Evolutionary conservation across 2,329 filamentous ascomycete species (phyloP).

Genomic region (Didymella exigua): DNA sequence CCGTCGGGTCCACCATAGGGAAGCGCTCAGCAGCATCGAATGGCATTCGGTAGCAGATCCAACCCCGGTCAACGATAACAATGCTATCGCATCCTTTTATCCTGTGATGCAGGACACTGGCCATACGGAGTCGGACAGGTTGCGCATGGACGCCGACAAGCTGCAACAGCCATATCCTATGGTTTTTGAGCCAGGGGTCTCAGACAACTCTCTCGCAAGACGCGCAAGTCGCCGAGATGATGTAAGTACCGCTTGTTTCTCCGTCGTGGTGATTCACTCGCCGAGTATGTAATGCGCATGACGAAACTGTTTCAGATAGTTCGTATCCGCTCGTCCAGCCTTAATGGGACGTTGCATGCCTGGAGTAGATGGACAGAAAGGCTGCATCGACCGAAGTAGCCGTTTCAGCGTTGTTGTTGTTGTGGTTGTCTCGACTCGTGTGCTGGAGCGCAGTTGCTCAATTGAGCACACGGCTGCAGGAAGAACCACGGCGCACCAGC

Average conservation of each 20-base stretch:
- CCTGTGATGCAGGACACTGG: slow-evolving; percentile 26
- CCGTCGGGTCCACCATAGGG: slow-evolving; percentile 29
- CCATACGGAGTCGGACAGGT: slow-evolving; percentile 26
- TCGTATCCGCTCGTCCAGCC: slow-evolving; percentile 17
- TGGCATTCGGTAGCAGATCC: slow-evolving; percentile 22
- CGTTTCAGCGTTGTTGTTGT: slow-evolving; percentile 3
- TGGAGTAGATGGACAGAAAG: slow-evolving; percentile 20
- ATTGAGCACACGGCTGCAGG: not conserved
- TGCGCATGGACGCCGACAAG: slow-evolving; percentile 24
- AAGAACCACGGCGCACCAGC: not conserved
- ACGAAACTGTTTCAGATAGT: slow-evolving; percentile 38
- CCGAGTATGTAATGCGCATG: slow-evolving; percentile 23
- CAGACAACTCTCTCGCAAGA: slow-evolving; percentile 18
- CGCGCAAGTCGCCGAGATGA: slow-evolving; percentile 28
- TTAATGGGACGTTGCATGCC: slow-evolving; percentile 23
- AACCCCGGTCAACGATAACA: slow-evolving; percentile 25
- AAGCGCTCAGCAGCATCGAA: slow-evolving; percentile 27
- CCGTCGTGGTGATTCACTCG: slow-evolving; percentile 22
- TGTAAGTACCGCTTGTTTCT: slow-evolving; percentile 40
- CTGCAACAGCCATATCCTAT: slow-evolving; percentile 31
- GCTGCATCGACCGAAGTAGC: not conserved
- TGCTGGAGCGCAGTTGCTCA: not conserved
- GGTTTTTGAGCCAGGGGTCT: slow-evolving; percentile 28
- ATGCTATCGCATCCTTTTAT: slow-evolving; percentile 17
- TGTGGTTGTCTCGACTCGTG: not conserved